These are phyloP conservation scores for Talaromyces islandicus DNA, from an alignment of 2,329 filamentous ascomycete species.

Conservation along the genomic window DNA sequence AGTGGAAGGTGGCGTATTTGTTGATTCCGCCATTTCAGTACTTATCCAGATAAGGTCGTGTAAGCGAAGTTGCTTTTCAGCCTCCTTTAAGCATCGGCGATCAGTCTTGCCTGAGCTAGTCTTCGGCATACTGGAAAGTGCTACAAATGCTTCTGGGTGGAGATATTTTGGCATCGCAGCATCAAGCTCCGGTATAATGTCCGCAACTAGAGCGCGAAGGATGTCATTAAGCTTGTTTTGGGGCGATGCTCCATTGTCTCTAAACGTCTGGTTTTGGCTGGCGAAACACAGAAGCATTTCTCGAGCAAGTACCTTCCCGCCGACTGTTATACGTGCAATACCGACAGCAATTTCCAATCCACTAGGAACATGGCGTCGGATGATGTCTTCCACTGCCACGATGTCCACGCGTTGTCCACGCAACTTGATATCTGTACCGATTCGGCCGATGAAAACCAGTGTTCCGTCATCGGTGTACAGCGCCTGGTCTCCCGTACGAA, in stretches of 20 bases:
- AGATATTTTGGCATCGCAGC: slow-evolving; percentile 2
- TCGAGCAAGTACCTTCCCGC: background rate
- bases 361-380: slow-evolving; percentile 4
- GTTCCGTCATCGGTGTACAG: slow-evolving; percentile 16
- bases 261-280: background rate
- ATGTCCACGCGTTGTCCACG: slow-evolving; percentile 56
- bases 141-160: slow-evolving; percentile 1
- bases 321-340: background rate
- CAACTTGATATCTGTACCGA: slow-evolving; percentile 52
- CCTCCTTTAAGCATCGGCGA: background rate
- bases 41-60: background rate
- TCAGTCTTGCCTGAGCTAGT: slow-evolving; percentile 5
- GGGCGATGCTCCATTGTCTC: background rate
- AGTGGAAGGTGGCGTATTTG: background rate
- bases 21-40: background rate
- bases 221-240: background rate
- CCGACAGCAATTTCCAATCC: background rate
- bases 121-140: background rate
- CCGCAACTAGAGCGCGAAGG: slow-evolving; percentile 3
- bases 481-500: slow-evolving; percentile 28
- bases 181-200: background rate
- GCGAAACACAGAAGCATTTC: background rate
- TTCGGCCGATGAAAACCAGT: slow-evolving; percentile 22
- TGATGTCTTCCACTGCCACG: slow-evolving; percentile 30
- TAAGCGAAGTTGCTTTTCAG: background rate